phyloP scores from a whole-genome alignment of 208 protist species.

The Crithidia thermophila region DNA sequence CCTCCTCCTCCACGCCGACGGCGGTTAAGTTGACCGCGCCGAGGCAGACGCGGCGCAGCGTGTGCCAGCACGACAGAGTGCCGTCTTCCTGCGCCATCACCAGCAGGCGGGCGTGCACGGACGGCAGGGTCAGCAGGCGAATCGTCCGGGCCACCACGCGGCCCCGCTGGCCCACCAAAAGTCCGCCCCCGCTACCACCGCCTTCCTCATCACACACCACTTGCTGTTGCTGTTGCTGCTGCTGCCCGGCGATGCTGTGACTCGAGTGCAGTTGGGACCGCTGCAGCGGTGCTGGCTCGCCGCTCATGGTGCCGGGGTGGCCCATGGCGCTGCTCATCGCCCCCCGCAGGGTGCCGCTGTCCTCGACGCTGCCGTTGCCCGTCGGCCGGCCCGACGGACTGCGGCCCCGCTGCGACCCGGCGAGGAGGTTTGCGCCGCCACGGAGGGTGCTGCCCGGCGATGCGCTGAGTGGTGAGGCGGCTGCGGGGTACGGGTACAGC shows the following conservation, averaged over 20 bases:
- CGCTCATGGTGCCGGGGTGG: too few species aligned
- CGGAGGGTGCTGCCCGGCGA: too few species aligned
- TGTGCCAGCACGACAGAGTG: constrained; percentile 81
- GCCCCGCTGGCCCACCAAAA: constrained; percentile 7
- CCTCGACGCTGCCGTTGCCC: background rate
- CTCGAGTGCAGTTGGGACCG: too few species aligned
- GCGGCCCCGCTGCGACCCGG: background rate
- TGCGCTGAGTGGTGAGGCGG: background rate
- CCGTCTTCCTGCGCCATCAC: constrained; percentile 74
- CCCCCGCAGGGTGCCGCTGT: background rate
- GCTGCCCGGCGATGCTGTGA: too few species aligned
- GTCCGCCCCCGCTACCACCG: background rate
- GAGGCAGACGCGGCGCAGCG: constrained; percentile 61
- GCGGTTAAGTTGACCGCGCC: constrained; percentile 55
- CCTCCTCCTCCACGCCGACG: constrained; percentile 28
- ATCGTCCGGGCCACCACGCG: constrained; percentile 43
- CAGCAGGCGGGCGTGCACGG: constrained; percentile 51
- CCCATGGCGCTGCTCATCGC: too few species aligned
- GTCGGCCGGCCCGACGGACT: constrained; percentile 2
- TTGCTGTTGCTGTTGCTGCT: too few species aligned
- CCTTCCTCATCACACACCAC: background rate
- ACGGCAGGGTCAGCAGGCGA: constrained; percentile 46
- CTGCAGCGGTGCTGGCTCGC: too few species aligned
- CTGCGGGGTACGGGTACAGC: constrained; percentile 2
- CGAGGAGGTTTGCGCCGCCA: background rate